Evolutionary conservation across 2,329 filamentous ascomycete genomes (phyloP).

Genomic region (Trichoderma sp.): DNA sequence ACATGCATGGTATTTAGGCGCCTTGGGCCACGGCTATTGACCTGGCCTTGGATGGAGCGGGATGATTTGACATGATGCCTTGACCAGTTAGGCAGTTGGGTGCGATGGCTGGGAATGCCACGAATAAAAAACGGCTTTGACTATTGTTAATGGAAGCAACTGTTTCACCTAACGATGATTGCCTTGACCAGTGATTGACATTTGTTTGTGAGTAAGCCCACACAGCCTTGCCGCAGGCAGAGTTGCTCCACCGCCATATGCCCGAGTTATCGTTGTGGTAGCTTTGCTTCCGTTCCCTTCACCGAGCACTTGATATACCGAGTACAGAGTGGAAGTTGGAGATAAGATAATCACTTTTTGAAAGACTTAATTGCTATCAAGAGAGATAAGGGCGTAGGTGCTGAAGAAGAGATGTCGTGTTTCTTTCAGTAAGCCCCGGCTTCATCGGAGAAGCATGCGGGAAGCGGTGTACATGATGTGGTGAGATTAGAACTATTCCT

Average conservation of each 20-base stretch:
- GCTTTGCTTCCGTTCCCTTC: not conserved
- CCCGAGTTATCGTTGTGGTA: not conserved
- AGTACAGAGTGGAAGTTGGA: not conserved
- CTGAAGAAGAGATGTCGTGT: not conserved
- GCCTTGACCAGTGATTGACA: not conserved
- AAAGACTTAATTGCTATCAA: not conserved
- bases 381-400: not conserved
- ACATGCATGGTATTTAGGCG: conserved; percentile 26
- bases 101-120: conserved; percentile 4
- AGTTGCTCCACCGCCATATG: not conserved
- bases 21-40: conserved; percentile 22
- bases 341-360: not conserved
- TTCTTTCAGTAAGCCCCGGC: not conserved
- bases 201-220: not conserved
- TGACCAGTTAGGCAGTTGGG: conserved; percentile 25
- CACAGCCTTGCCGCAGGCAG: not conserved
- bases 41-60: conserved; percentile 17
- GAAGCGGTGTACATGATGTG: not conserved
- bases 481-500: not conserved
- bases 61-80: conserved; percentile 24
- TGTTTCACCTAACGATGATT: not conserved
- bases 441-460: not conserved
- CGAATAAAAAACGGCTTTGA: conserved; percentile 48
- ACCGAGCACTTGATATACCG: not conserved
- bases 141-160: conserved; percentile 27